Base-by-base conservation (phyloP, 345 rosid genomes). In the Citrus sinensis region DNA sequence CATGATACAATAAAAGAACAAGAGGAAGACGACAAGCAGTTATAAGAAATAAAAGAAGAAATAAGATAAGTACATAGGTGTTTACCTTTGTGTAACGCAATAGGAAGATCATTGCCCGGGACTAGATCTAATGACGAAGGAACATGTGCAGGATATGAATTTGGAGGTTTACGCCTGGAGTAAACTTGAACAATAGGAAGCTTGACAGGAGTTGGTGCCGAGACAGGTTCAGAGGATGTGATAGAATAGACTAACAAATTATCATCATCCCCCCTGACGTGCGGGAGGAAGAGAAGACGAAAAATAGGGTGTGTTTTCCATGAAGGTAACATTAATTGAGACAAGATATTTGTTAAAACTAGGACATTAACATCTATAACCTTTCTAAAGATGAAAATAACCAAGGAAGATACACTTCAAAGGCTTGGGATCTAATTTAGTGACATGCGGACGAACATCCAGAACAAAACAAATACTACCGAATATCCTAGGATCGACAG, bases 271-370 rank as follows among this genome's bases (percentile, higher is more conserved):
- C 39, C 2, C 3, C 9, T 22, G 1, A 58, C 0, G 0, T 1
- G 3, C 2, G 0, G 0, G 3, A 19, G 24, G 2, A 5, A 27
- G 24, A 20, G 61, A 6, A 2, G 61, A 20, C 0, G 0, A 20
- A 7, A 58, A 58, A 58, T 0, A n/a, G 0, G 0, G 42, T 39
- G n/a, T 58, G 24, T 20, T 6, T n/a, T 59, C 4, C 0, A 24
- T 2, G 4, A 59, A 59, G 2, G 63, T 59, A n/a, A 59, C 63
- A 59, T 59, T 14, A 59, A 7, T 25, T 5, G 63, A 59, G 4
- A 59, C 11, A 22, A 59, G 29, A 9, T 59, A 59, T 39, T 39
- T 39, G 11, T 39, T 39, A 7, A 2, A 0, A 37, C 9, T 59
- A 22, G 27, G 63, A 6, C 29, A 6, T 0, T 22, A 59, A 59